Conservation (phyloP, 1,139 yeast species). For the Scheffersomyces parashehatae region DNA sequence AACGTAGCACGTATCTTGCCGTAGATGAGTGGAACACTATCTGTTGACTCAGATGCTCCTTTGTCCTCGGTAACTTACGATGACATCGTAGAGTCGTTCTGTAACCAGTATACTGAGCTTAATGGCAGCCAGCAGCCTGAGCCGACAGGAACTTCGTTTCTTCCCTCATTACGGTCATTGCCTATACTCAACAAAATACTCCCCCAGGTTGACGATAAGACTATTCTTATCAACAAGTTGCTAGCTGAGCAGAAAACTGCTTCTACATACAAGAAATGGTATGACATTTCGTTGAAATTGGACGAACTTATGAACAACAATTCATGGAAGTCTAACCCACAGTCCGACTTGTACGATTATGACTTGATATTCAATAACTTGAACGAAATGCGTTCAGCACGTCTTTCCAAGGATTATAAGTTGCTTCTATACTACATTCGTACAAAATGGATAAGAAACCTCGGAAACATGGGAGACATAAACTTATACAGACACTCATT, state of each 20-base stretch:
- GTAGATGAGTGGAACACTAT: too few species aligned
- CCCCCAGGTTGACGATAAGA: slow-evolving; percentile 29
- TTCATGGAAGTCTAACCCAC: slow-evolving; percentile 67
- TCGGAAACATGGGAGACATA: slow-evolving; percentile 87
- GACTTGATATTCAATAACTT: slow-evolving; percentile 56
- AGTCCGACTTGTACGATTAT: slow-evolving; percentile 71
- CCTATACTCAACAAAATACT: slow-evolving; percentile 31
- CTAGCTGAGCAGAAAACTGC: slow-evolving; percentile 57
- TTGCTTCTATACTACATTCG: slow-evolving; percentile 70
- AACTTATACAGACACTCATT: slow-evolving; percentile 74
- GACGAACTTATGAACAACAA: slow-evolving; percentile 67
- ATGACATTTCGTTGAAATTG: slow-evolving; percentile 56
- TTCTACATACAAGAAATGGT: slow-evolving; percentile 71
- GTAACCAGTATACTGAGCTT: slow-evolving; percentile 5
- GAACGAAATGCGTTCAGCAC: slow-evolving; percentile 59
- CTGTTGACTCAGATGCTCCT: too few species aligned
- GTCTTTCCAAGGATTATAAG: slow-evolving; percentile 57
- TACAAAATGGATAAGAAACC: slow-evolving; percentile 81
- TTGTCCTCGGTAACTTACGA: too few species aligned
- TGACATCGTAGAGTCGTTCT: slow-evolving; percentile 8
- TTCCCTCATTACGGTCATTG: slow-evolving; percentile 11
- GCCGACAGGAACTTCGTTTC: too few species aligned
- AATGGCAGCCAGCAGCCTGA: too few species aligned
- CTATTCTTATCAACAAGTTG: slow-evolving; percentile 28
- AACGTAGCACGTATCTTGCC: too few species aligned